These are phyloP conservation scores for Leucosporidium yakuticum DNA, from an alignment of 768 basidiomycete species.

Conservation along the genomic window DNA sequence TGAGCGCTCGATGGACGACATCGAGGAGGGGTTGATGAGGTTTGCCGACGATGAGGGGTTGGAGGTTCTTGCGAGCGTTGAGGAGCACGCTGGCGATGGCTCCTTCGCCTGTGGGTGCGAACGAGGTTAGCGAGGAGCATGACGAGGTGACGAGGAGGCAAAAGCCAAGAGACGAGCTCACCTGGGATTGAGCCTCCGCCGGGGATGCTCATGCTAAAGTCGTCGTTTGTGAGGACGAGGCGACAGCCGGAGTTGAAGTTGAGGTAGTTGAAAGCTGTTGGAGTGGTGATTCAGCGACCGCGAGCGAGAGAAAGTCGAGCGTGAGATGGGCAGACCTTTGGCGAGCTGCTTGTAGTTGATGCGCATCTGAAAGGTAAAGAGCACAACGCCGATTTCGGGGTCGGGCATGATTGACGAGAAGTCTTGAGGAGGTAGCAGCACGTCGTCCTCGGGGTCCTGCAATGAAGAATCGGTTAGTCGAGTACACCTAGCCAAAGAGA, in stretches of 20 bases:
- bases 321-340: too few species aligned
- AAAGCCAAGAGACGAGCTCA: conserved; percentile 34
- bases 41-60: conserved; percentile 77
- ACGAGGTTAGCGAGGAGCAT: background rate
- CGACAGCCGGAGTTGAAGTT: conserved; percentile 54
- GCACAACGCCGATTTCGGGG: conserved; percentile 71
- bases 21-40: conserved; percentile 82
- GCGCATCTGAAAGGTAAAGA: conserved; percentile 76
- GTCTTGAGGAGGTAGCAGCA: conserved; percentile 61
- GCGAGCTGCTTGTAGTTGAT: conserved; percentile 89
- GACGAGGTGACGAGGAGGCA: background rate
- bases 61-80: conserved; percentile 55
- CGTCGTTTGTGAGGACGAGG: conserved; percentile 86
- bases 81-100: conserved; percentile 73
- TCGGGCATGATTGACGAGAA: conserved; percentile 56
- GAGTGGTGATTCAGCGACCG: too few species aligned
- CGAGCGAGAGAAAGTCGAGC: too few species aligned
- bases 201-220: conserved; percentile 70
- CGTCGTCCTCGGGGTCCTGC: conserved; percentile 80
- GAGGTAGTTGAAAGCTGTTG: conserved; percentile 89
- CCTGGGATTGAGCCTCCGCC: conserved; percentile 72
- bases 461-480: too few species aligned
- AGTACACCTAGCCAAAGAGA: conserved; percentile 1
- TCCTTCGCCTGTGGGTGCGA: conserved; percentile 50
- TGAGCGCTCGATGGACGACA: conserved; percentile 75